Conservation (phyloP, 306 rosid genomes). For the Cicer chorassanicum region DNA sequence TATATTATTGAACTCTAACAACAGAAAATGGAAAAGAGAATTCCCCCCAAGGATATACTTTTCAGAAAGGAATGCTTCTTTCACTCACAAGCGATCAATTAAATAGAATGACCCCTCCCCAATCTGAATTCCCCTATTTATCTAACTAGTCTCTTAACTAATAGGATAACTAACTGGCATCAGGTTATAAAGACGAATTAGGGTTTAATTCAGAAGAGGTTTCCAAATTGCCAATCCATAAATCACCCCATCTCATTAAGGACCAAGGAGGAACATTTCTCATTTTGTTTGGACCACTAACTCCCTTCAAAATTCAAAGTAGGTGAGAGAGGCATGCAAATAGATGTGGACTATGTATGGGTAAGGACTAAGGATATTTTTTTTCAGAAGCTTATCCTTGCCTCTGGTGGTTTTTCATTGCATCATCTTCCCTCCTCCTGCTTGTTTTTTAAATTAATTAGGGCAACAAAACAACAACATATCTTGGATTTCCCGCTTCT, state of each 20-base stretch:
- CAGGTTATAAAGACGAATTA: neutral
- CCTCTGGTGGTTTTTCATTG: no score
- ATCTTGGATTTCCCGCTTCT: no score
- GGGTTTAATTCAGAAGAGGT: neutral
- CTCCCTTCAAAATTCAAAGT: neutral
- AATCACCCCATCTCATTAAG: neutral
- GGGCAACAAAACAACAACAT: no score
- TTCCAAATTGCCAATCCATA: neutral
- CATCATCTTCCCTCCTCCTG: no score
- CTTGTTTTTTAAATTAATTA: no score
- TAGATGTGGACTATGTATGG: neutral
- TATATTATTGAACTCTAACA: conserved; percentile 6
- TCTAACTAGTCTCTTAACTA: neutral
- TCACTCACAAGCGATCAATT: neutral
- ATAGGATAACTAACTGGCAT: conserved; percentile 4
- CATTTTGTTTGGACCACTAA: conserved; percentile 5
- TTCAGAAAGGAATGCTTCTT: neutral
- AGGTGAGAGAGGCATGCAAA: neutral
- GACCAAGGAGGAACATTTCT: neutral
- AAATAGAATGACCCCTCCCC: neutral
- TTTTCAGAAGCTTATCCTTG: no score
- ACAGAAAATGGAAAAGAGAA: conserved; percentile 1
- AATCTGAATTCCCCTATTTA: neutral
- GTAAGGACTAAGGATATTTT: neutral
- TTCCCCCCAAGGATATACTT: neutral